Evolutionary conservation across 805 yeast species (phyloP).

Genomic region (Hanseniaspora hatyaiensis): DNA sequence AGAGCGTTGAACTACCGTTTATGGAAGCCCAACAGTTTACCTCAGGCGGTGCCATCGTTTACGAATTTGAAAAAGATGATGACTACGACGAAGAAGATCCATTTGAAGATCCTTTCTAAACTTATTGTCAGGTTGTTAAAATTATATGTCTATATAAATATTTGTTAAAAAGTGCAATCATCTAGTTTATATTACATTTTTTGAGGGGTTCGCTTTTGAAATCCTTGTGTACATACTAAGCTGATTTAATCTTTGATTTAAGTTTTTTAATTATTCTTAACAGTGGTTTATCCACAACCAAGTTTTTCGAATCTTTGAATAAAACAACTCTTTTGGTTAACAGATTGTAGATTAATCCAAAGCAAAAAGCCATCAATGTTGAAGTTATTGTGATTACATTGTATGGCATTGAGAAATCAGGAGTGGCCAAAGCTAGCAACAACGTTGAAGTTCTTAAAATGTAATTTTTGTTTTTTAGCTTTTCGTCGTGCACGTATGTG

Average conservation of each 20-base stretch:
- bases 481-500: conserved; percentile 36
- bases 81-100: conserved; percentile 98
- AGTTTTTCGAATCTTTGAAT: conserved; percentile 51
- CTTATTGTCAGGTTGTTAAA: no score
- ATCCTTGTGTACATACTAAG: background rate
- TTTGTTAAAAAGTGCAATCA: background rate
- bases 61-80: conserved; percentile 91
- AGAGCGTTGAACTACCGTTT: conserved; percentile 81
- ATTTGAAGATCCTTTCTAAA: conserved; percentile 82
- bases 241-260: no score
- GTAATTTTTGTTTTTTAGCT: conserved; percentile 26
- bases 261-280: conserved; percentile 20
- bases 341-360: conserved; percentile 75
- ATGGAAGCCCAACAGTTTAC: conserved; percentile 73
- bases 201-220: no score
- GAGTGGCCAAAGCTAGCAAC: conserved; percentile 79
- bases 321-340: conserved; percentile 63
- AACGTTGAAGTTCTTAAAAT: conserved; percentile 75
- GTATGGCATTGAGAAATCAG: conserved; percentile 97
- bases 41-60: conserved; percentile 87
- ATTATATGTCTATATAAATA: background rate
- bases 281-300: conserved; percentile 18
- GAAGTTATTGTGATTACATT: conserved; percentile 90
- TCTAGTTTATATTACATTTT: no score
- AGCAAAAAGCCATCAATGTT: conserved; percentile 82